Conservation (phyloP, 129 eudicot genomes). For the Tagetes erecta region DNA sequence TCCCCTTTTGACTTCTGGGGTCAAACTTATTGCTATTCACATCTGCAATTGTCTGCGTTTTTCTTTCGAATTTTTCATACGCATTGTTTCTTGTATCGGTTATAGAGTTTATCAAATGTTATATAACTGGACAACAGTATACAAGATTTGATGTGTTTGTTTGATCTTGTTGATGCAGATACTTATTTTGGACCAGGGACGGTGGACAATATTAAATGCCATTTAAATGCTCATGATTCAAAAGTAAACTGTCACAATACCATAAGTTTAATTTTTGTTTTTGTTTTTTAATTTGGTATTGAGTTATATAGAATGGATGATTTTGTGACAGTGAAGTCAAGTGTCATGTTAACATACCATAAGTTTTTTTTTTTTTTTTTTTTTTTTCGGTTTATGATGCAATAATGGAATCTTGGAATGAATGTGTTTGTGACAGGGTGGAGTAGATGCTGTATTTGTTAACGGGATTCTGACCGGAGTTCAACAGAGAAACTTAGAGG, state of each 20-base stretch:
- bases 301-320: not conserved
- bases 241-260: slow-evolving; percentile 41
- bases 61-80: not conserved
- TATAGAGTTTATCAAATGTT: not conserved
- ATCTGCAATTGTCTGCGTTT: not conserved
- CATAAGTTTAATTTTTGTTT: not conserved
- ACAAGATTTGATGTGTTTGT: not conserved
- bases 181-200: slow-evolving; percentile 90
- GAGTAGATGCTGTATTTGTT: slow-evolving; percentile 86
- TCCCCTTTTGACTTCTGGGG: slow-evolving; percentile 21
- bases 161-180: slow-evolving; percentile 51
- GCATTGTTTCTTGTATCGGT: not conserved
- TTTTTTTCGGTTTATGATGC: slow-evolving; percentile 11
- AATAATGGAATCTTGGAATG: slow-evolving; percentile 1
- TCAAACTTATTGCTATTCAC: not conserved
- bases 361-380: not conserved
- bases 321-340: not conserved
- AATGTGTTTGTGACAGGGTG: slow-evolving; percentile 44
- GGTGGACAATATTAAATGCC: slow-evolving; percentile 62
- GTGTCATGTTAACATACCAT: not conserved
- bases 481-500: slow-evolving; percentile 97
- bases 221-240: slow-evolving; percentile 62
- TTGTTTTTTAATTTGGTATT: not conserved
- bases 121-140: not conserved
- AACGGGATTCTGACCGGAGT: slow-evolving; percentile 73